Percentiles rank a stretch among this genome's conserved stretches.
phyloP scores from a whole-genome alignment of 176 grass and related monocot species.

The Panicum miliaceum region DNA sequence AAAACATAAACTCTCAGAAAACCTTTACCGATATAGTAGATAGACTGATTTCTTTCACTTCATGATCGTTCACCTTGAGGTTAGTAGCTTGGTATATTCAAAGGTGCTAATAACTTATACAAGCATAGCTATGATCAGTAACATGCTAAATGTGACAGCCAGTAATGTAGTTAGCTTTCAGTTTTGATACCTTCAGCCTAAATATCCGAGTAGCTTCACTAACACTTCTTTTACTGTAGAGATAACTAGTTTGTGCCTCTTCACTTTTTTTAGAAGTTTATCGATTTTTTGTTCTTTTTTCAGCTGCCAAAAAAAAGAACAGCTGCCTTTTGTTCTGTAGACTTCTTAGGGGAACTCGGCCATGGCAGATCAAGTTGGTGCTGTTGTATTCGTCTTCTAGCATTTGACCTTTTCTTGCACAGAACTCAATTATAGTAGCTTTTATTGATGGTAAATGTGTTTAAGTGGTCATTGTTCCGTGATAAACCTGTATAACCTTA shows the following conservation, averaged over 20 bases:
- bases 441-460: constrained; percentile 25
- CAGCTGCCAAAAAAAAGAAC: neutral
- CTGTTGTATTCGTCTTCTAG: constrained; percentile 7
- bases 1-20: constrained; percentile 22
- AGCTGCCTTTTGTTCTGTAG: neutral
- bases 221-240: neutral
- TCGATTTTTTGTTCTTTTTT: neutral
- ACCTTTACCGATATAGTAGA: neutral
- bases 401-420: neutral
- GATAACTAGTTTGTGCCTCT: neutral
- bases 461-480: constrained; percentile 17
- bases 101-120: neutral
- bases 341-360: neutral
- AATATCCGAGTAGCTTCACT: neutral
- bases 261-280: neutral
- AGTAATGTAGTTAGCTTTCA: neutral
- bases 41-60: constrained; percentile 19
- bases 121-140: constrained; percentile 22
- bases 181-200: neutral
- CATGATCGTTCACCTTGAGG: constrained; percentile 2
- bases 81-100: neutral
- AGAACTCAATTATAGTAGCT: neutral
- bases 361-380: neutral
- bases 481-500: constrained; percentile 16
- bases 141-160: neutral